Conservation (phyloP, 2,329 filamentous ascomycete species). For the Gliomastix tumulicola region DNA sequence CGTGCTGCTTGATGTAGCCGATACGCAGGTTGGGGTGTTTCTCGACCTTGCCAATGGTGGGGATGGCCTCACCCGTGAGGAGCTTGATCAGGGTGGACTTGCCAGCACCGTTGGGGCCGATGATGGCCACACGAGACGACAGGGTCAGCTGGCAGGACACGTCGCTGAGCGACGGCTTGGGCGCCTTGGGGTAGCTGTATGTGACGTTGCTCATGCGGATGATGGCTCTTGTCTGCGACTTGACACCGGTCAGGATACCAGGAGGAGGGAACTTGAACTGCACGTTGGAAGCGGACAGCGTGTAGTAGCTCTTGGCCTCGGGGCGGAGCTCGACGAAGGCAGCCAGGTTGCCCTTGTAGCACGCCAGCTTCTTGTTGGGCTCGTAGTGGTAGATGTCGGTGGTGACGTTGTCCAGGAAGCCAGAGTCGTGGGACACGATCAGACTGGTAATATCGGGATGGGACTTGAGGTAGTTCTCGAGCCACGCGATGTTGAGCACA, state of each 20-base stretch:
- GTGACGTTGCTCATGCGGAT: slow-evolving; percentile 89
- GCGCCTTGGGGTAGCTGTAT: slow-evolving; percentile 85
- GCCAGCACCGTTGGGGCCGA: slow-evolving; percentile 94
- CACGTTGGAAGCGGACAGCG: slow-evolving; percentile 76
- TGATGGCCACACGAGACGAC: slow-evolving; percentile 91
- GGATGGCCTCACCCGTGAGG: slow-evolving; percentile 85
- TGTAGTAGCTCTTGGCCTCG: slow-evolving; percentile 98
- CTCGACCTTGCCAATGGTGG: slow-evolving; percentile 78
- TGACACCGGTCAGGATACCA: slow-evolving; percentile 89
- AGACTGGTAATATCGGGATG: slow-evolving; percentile 94
- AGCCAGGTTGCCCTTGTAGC: slow-evolving; percentile 76
- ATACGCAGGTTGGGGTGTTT: slow-evolving; percentile 99
- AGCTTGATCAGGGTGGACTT: slow-evolving; percentile 99
- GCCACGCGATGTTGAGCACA: slow-evolving; percentile 91
- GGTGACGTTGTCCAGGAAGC: slow-evolving; percentile 93
- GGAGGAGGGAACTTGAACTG: slow-evolving; percentile 98
- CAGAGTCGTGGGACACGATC: slow-evolving; percentile 97
- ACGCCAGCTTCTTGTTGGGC: slow-evolving; percentile 83
- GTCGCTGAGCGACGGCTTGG: slow-evolving; percentile 80
- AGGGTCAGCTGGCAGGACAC: slow-evolving; percentile 84
- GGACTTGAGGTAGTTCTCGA: slow-evolving; percentile 91
- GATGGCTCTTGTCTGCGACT: slow-evolving; percentile 88
- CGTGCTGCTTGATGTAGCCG: slow-evolving; percentile 99
- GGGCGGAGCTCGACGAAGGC: slow-evolving; percentile 84
- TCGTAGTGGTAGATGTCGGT: slow-evolving; percentile 99